Percentiles rank a stretch among this genome's conserved stretches.
Conservation (phyloP, 176 grass and related monocot genomes). For the Oryza glaberrima region DNA sequence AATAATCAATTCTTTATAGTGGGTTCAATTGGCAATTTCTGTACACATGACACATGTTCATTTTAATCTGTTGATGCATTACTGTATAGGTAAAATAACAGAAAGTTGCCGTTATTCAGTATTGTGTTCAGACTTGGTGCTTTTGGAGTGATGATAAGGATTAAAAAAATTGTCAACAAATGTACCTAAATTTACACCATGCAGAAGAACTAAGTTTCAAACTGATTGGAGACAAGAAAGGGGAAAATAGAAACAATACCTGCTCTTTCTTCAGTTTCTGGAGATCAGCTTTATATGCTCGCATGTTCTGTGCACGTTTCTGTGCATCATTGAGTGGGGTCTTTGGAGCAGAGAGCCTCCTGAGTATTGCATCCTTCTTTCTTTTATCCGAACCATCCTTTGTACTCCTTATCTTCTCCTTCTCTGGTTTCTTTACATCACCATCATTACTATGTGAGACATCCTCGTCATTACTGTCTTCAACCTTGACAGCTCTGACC, state of each 20-base stretch:
- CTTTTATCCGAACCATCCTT: slow-evolving; percentile 73
- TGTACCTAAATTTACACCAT: neutral
- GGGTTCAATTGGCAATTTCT: neutral
- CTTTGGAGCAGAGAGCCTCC: slow-evolving; percentile 62
- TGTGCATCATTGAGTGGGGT: slow-evolving; percentile 73
- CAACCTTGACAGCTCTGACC: slow-evolving; percentile 51
- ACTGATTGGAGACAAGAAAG: neutral
- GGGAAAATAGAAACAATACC: slow-evolving; percentile 39
- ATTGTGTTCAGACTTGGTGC: neutral
- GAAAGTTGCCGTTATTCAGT: neutral
- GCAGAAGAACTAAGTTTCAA: slow-evolving; percentile 21
- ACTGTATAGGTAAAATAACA: neutral
- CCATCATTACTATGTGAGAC: slow-evolving; percentile 33
- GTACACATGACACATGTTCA: neutral
- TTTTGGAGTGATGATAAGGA: neutral
- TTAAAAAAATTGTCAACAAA: too few species aligned
- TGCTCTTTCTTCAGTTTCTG: slow-evolving; percentile 92
- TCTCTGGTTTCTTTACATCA: slow-evolving; percentile 64
- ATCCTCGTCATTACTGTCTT: slow-evolving; percentile 57
- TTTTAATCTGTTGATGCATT: neutral
- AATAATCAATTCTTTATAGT: neutral
- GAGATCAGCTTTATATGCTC: slow-evolving; percentile 83
- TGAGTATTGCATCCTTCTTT: slow-evolving; percentile 70
- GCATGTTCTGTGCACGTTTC: slow-evolving; percentile 88
- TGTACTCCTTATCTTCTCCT: slow-evolving; percentile 64